phyloP scores from a whole-genome alignment of 805 yeast species.

The Blastobotrys robertii region DNA sequence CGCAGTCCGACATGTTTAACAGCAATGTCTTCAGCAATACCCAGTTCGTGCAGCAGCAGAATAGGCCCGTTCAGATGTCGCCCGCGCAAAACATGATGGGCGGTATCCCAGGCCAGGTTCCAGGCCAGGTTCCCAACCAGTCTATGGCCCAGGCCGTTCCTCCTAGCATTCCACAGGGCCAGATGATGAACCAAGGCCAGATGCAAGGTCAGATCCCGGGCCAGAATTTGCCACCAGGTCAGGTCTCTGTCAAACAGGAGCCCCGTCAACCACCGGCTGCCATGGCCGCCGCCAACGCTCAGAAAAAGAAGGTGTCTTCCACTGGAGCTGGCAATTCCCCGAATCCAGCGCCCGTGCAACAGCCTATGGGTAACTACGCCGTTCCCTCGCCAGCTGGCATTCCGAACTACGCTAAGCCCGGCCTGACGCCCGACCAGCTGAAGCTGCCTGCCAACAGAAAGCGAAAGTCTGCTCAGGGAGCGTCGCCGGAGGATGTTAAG shows the following conservation, averaged over 20 bases:
- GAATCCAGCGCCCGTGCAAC: background rate
- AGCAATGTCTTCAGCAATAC: too few relatives aligned
- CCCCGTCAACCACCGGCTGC: background rate
- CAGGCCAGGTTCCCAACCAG: too few relatives aligned
- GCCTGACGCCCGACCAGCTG: constrained; percentile 20
- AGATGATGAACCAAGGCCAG: background rate
- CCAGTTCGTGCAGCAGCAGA: background rate
- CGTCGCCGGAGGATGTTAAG: too few relatives aligned
- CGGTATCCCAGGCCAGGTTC: too few relatives aligned
- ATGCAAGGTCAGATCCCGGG: background rate
- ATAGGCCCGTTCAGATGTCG: background rate
- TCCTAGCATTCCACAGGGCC: too few relatives aligned
- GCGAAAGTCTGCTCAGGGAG: constrained; percentile 14
- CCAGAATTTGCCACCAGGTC: constrained; percentile 1
- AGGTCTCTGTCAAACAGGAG: background rate
- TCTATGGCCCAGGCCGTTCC: too few relatives aligned
- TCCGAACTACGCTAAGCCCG: constrained; percentile 17
- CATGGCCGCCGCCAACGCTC: background rate
- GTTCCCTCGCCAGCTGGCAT: constrained; percentile 16
- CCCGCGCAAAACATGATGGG: too few relatives aligned
- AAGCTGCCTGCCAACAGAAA: constrained; percentile 19
- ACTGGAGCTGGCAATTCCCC: background rate
- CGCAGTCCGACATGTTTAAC: too few relatives aligned
- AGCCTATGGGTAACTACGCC: constrained; percentile 1
- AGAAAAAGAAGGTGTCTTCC: background rate